phyloP scores from a whole-genome alignment of 2,329 filamentous ascomycete species.

The Cytospora mali region DNA sequence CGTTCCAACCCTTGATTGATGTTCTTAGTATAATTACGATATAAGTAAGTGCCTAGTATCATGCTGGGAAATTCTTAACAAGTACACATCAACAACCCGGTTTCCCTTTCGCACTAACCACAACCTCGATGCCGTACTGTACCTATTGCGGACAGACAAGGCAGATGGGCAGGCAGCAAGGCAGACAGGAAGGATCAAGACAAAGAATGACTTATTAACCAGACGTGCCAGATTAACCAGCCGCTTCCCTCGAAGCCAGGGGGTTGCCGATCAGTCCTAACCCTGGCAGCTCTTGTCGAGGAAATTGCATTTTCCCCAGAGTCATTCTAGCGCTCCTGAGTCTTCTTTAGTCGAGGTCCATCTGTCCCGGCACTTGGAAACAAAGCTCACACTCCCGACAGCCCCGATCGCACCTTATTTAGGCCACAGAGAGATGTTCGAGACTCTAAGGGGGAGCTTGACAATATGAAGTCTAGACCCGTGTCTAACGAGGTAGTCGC shows the following conservation, averaged over 20 bases:
- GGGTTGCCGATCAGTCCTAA: slow-evolving; percentile 5
- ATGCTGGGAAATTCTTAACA: too few species aligned
- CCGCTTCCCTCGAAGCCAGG: neutral
- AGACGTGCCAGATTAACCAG: too few species aligned
- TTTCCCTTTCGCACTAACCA: neutral
- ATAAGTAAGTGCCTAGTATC: too few species aligned
- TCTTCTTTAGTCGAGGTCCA: neutral
- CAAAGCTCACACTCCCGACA: neutral
- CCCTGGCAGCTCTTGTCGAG: neutral
- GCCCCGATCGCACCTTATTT: too few species aligned
- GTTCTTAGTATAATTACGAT: too few species aligned
- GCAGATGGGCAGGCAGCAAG: too few species aligned
- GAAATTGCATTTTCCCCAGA: neutral
- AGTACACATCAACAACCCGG: too few species aligned
- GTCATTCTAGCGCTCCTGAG: neutral
- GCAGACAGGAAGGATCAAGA: neutral
- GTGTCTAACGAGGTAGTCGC: neutral
- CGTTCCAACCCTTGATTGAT: too few species aligned
- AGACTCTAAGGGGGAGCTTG: too few species aligned
- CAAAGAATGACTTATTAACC: neutral
- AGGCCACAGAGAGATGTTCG: too few species aligned
- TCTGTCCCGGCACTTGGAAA: neutral
- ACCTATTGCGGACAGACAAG: too few species aligned
- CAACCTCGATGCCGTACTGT: neutral
- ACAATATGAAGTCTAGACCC: neutral